Base-by-base conservation (phyloP, 768 basidiomycete genomes). In the Xanthoconium purpureum region DNA sequence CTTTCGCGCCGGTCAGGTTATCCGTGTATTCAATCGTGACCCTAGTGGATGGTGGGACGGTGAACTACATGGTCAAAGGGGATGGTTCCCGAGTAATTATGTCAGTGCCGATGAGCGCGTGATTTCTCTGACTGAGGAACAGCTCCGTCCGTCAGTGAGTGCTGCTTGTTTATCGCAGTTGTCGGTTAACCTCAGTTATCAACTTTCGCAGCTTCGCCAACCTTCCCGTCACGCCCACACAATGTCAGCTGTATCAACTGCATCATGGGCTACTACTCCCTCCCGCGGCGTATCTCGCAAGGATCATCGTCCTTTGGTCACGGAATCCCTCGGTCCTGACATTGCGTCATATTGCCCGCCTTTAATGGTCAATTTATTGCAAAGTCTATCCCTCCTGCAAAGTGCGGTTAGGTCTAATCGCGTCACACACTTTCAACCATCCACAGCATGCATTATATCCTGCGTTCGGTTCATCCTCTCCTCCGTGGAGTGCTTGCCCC, bases 41-140 rank as follows among this genome's bases (percentile, higher is more conserved):
- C 58, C 78, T 4, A 91, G 87, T 63, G 97, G 97, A 0, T 98
- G 97, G 97, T 98, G 96, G 96, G 95, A 99, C 67, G 97, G 97
- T 11, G 94, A 98, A 73, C 71, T 96, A 17, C 89, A 93, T 36
- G 89, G 86, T 3, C 75, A 86, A 57, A 77, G 95, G 64, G 97
- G 97, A 13, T 99, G 97, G 97, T 98, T 98, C 73, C 97, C 97
- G 18, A 94, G 92, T 66, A 99, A 98, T 73, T 98, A 97, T 74
- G 90, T 92, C 60, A 87, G 85, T 61, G 75, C 81, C 15, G 85
- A 88, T 61, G 75, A 81, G 49, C 78, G 78, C 50, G 66, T 72
- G 20, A 67, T 73, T 9, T 77, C 83, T 38, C 66, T 87, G 56
- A 79, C 78, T 6, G 82, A 82, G 58, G 85, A 88, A 65, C 80